Base-by-base conservation (phyloP, 2,329 filamentous ascomycete genomes). In the Helotiales sp. region DNA sequence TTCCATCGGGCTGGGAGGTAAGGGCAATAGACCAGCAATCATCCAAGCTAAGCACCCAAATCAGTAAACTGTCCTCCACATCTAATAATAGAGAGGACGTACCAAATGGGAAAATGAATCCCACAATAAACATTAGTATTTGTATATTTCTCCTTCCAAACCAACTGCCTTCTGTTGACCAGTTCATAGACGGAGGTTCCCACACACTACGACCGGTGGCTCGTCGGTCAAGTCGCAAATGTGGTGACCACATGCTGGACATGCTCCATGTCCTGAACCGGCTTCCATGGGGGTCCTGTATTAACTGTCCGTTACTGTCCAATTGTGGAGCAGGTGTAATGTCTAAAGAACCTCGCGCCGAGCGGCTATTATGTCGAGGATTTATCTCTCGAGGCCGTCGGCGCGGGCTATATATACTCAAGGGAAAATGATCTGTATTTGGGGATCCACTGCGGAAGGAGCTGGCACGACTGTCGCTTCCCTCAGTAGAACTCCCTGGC, bases 51-150 rank as follows among this genome's bases (percentile, higher is more conserved):
- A n/a, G n/a, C n/a, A n/a, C n/a, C n/a, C 40, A 38, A 36, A 36
- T 19, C 8, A 33, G 7, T 22, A 33, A 31, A 29, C 2, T 5
- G 17, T 40, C n/a, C n/a, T n/a, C n/a, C n/a, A n/a, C n/a, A n/a
- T n/a, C n/a, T n/a, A n/a, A 10, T 30, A 44, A 60, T 54, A 9
- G 19, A 55, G 47, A 60, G 52, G 31, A 73, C 84, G 73, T 75
- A 88, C 85, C 79, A 60, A 91, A 80, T 5, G 90, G 91, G 68
- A 91, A 84, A 47, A 93, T 76, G 68, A 96, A 96, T 24, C 91
- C 91, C 47, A 88, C 40, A 55, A 86, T 84, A 73, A 96, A 96
- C 49, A 90, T 76, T 52, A 88, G 77, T 29, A 93, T 81, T 72
- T 96, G 91, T 47, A 85, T 75, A 68, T 93, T 93, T 60, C 89